Evolutionary conservation across 805 yeast species (phyloP), one percentile per base, ranked within the genome.

Genomic region (Saccharomycodes ludwigii): DNA sequence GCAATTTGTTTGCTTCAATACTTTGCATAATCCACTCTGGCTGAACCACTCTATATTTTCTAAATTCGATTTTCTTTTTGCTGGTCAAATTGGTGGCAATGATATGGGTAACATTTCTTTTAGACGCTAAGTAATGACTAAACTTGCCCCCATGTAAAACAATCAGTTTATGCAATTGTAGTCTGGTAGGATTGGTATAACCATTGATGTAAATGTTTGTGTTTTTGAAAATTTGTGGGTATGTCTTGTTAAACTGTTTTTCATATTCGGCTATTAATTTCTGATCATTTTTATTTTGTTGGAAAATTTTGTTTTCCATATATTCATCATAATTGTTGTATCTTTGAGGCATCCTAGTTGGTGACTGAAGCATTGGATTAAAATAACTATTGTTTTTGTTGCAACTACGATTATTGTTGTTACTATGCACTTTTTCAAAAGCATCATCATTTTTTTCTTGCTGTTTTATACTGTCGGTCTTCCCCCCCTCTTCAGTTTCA

Each of bases 141-240:
- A 80, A 82, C 31, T 58, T 64, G 0, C 98, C 98, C 1, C 97
- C 96, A 52, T 86, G 68, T 7, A 72, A 42, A 2, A 81, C 70
- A 2, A 88, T 74, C 41, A 83, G 43, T 34, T 75, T 67, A 44
- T 81, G 88, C 19, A 91, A 56, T 37, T 72, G 77, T 25, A 68
- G 57, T 11, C 84, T 67, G n/a, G 86, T 72, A 0, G 97, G 97
- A 3, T 56, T 58, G 0, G 97, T 88, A 45, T 79, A 73, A 1
- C 98, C 98, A 46, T 85, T 86, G n/a, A 88, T 84, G 50, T 79
- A 75, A 4, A 88, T 64, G 1, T 61, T 54, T 48, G 86, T 81
- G 2, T 66, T 72, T 22, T 58, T 45, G 47, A 88, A 85, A 1
- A 86, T 59, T 2, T 52, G 54, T 1, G 66, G 56, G 22, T 42